These are phyloP conservation scores for Halophytophthora batemanensis DNA, from an alignment of 352 stramenopile genomes.

Conservation along the genomic window DNA sequence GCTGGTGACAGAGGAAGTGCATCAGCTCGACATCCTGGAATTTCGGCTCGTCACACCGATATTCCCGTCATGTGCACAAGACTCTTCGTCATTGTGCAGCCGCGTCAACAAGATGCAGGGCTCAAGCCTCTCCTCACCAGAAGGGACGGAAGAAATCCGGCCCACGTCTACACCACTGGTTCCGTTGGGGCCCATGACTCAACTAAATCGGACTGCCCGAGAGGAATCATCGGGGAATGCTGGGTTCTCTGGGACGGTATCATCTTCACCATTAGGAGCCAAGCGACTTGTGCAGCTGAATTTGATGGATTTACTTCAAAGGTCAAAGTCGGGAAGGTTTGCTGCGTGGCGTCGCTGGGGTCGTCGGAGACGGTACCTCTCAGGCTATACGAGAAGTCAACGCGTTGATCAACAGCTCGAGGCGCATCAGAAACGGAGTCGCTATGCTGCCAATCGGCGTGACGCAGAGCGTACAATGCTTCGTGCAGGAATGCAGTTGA, in stretches of 20 bases:
- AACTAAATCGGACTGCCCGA: constrained; percentile 1
- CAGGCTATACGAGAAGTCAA: not conserved
- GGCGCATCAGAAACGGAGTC: not conserved
- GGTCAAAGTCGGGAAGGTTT: not conserved
- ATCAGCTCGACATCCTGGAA: constrained; percentile 37
- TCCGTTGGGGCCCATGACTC: constrained; percentile 4
- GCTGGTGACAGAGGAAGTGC: constrained; percentile 14
- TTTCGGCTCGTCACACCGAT: constrained; percentile 9
- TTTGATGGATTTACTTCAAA: constrained; percentile 5
- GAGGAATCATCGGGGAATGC: not conserved
- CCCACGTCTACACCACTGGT: constrained; percentile 11
- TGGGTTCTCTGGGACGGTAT: not conserved
- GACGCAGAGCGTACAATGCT: constrained; percentile 15
- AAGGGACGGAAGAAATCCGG: constrained; percentile 10
- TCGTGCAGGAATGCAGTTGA: constrained; percentile 24
- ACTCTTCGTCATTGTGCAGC: constrained; percentile 1
- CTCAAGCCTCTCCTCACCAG: not conserved
- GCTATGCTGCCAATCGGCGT: not conserved
- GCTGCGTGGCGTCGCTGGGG: constrained; percentile 3
- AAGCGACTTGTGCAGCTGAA: constrained; percentile 3
- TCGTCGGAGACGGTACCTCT: not conserved
- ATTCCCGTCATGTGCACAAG: constrained; percentile 2
- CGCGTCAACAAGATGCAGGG: constrained; percentile 1
- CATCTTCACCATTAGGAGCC: not conserved
- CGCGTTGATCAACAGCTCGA: not conserved